Evolutionary conservation across 192 early-diverging fungal genomes (phyloP), one percentile per base, ranked within the genome.

Genomic region (Endogone sp.): DNA sequence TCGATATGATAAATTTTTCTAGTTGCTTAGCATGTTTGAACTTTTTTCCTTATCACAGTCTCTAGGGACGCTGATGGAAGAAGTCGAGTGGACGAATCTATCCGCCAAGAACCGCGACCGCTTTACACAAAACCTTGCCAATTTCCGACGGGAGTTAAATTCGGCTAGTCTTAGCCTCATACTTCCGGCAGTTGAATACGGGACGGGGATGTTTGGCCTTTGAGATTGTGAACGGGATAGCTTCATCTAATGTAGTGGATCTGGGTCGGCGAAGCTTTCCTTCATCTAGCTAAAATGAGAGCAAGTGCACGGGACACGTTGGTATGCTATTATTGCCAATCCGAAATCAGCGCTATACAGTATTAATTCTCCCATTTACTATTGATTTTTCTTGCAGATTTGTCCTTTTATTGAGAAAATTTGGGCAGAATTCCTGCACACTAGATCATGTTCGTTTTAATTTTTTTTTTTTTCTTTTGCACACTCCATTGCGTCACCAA

Each of bases 91-190:
- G 57, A 86, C 76, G 20, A 49, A 49, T 16, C 37, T 89, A 10
- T 67, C 71, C 22, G 63, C 75, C 20, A 73, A 79, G 29, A 91
- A 89, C 65, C 75, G 88, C 16, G 90, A 92, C 60, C 75, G 82
- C 20, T 91, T 92, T 65, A 88, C 90, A 2, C 87, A 90, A 63
- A 85, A 88, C 63, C 70, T 91, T 13, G 79, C 74, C 21, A 66
- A 72, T 1, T 85, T 89, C 57, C 75, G 76, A 49, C 77, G 84
- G 29, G 80, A 82, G 13, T 71, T 84, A 37, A 75, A 63, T 44
- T 21, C 68, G 10, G 68, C 65, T 61, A 78, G 63, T 28, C 64
- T 81, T 3, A 62, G 49, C 25, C 63, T 78, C 20, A 66, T 81
- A 16, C 79, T 76, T 29, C 58, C 74, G 13, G 25, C 59, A 25